Evolutionary conservation across 2,329 filamentous ascomycete species (phyloP), one percentile per base, ranked within the genome.

Genomic region (Arthroderma uncinatum): DNA sequence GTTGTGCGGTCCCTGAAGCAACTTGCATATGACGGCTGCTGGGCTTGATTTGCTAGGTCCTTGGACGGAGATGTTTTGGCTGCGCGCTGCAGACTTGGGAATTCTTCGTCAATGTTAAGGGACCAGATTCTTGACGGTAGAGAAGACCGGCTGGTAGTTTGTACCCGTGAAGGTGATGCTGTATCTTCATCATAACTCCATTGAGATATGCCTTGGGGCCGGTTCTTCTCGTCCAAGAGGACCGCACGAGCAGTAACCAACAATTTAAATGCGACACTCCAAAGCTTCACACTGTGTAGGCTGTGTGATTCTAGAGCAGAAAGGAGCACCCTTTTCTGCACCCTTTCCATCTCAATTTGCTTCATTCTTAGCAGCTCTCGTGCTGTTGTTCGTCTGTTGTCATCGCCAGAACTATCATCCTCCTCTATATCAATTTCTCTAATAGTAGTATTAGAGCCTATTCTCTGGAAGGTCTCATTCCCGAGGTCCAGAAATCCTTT

Each of bases 181-280:
- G 23, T 28, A 14, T 28, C 21, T 48, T 48, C 44, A 14, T 48
- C 44, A 30, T 12, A 23, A 28, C 21, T 14, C 12, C 9, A 44
- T 12, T 53, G 28, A 14, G 28, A 57, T 28, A 8, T 8, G 23
- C 40, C 44, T 44, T 58, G 33, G 33, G 37, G 53, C 19, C 62
- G 65, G 52, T 67, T 60, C 12, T 58, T 57, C 28, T 66, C 64
- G n/a, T 69, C 65, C n/a, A 70, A 54, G 9, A 71, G 57, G n/a
- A 71, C 50, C 5, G 64, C 62, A 3, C 68, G 66, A 6, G 65
- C 61, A 6, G 65, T 42, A 0, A 62, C 55, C 62, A 68, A 63
- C 64, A 69, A 68, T 42, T 59, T 62, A 53, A 70, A 53, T 0
- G 68, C 63, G 34, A 61, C 60, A 37, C 58, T 59, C 66, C 66